Percentiles rank a stretch among this genome's conserved stretches.
Conservation (phyloP, 495 filamentous ascomycete species). For the Parathielavia appendiculata region DNA sequence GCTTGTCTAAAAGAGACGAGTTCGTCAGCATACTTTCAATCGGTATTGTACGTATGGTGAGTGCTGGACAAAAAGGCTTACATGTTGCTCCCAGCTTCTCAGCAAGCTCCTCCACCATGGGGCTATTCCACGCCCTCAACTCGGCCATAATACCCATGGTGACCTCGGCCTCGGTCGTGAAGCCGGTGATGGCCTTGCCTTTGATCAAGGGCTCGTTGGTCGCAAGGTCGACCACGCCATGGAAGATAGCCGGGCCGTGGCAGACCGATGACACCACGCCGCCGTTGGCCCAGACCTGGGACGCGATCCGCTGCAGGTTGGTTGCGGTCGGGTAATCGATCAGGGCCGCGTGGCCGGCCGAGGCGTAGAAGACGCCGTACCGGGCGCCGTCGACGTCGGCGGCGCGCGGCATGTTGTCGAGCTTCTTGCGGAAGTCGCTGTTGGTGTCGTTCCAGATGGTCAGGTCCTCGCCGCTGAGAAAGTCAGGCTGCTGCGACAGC, state of each 20-base stretch:
- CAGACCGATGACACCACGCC: neutral
- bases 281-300: neutral
- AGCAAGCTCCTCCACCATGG: neutral
- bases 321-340: neutral
- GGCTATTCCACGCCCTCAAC: neutral
- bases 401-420: neutral
- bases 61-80: neutral
- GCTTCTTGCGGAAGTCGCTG: conserved; percentile 1
- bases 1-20: neutral
- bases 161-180: neutral
- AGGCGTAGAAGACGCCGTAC: neutral
- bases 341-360: conserved; percentile 1
- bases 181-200: neutral
- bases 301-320: neutral
- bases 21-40: too few relatives aligned
- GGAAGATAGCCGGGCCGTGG: neutral
- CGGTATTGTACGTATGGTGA: neutral
- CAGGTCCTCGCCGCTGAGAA: conserved; percentile 1
- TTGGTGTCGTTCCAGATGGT: conserved; percentile 2
- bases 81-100: neutral
- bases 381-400: neutral
- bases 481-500: conserved; percentile 3
- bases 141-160: neutral
- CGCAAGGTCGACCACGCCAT: neutral
- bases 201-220: neutral